Evolutionary conservation across 2,329 filamentous ascomycete species (phyloP).

Genomic region (Hymenoscyphus albidus): DNA sequence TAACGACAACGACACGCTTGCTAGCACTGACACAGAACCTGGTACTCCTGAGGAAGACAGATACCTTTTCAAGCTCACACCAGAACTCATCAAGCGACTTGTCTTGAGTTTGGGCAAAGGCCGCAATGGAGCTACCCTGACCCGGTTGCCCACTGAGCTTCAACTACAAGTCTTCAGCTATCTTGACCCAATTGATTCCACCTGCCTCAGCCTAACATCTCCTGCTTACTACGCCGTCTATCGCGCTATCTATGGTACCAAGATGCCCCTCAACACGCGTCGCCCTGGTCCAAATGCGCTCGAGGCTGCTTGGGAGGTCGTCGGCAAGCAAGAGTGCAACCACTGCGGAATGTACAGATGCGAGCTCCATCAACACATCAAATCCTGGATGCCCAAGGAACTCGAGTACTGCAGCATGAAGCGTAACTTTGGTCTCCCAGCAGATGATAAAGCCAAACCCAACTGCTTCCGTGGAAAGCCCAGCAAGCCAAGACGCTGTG

Average conservation of each 20-base stretch:
- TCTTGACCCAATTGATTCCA: conserved; percentile 61
- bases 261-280: conserved; percentile 52
- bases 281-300: conserved; percentile 59
- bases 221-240: conserved; percentile 57
- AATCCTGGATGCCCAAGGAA: conserved; percentile 53
- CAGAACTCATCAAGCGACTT: conserved; percentile 24
- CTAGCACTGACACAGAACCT: conserved; percentile 26
- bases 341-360: conserved; percentile 60
- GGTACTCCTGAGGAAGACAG: conserved; percentile 23
- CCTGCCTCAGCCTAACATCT: conserved; percentile 57
- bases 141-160: conserved; percentile 55
- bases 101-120: conserved; percentile 15
- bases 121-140: conserved; percentile 33
- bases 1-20: conserved; percentile 21
- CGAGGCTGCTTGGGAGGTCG: conserved; percentile 60
- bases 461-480: conserved; percentile 60
- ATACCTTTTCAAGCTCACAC: conserved; percentile 25
- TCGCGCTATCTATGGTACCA: conserved; percentile 48
- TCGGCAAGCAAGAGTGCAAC: conserved; percentile 58
- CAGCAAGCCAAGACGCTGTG: conserved; percentile 54
- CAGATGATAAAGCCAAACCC: conserved; percentile 44
- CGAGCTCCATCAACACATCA: conserved; percentile 60
- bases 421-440: conserved; percentile 51
- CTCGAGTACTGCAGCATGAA: conserved; percentile 59
- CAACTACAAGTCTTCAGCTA: conserved; percentile 59